These are phyloP conservation scores for Eremomyces bilateralis DNA, from an alignment of 495 filamentous ascomycete genomes.

Conservation along the genomic window DNA sequence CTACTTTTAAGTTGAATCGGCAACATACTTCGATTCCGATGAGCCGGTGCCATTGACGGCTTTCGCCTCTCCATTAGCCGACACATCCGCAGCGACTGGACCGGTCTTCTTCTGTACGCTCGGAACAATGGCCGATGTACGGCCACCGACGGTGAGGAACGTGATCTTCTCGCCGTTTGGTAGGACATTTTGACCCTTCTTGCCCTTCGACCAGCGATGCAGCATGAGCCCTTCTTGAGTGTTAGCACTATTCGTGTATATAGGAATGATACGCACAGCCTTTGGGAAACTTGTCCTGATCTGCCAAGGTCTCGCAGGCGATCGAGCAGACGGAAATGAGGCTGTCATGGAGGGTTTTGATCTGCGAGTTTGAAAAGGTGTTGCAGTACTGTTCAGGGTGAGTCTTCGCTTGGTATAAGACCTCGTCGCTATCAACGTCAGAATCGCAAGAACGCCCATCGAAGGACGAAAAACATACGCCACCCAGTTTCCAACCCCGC, in stretches of 20 bases:
- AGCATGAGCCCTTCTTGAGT: constrained; percentile 46
- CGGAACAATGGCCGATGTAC: constrained; percentile 74
- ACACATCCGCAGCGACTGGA: constrained; percentile 20
- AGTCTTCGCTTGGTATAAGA: constrained; percentile 65
- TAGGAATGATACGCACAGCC: constrained; percentile 24
- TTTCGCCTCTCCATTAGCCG: constrained; percentile 4
- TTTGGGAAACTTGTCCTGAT: constrained; percentile 64
- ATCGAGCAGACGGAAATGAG: constrained; percentile 59
- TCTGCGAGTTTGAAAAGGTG: constrained; percentile 49
- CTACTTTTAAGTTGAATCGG: no score
- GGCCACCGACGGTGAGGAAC: constrained; percentile 66
- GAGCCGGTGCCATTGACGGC: constrained; percentile 20
- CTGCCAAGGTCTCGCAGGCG: constrained; percentile 58
- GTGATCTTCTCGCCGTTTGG: constrained; percentile 70
- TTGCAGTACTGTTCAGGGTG: constrained; percentile 88
- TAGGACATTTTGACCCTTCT: constrained; percentile 46
- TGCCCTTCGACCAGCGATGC: constrained; percentile 77
- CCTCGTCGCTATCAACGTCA: constrained; percentile 36
- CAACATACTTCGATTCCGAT: no score
- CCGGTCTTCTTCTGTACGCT: constrained; percentile 68
- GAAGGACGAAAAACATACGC: constrained; percentile 27
- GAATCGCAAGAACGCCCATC: background rate
- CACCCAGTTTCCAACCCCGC: constrained; percentile 94
- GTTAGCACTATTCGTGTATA: background rate
- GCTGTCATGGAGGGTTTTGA: constrained; percentile 46